Evolutionary conservation across 257 asterid genomes (phyloP), one percentile per base, ranked within the genome.

Genomic region (Solanum sparsipilum): DNA sequence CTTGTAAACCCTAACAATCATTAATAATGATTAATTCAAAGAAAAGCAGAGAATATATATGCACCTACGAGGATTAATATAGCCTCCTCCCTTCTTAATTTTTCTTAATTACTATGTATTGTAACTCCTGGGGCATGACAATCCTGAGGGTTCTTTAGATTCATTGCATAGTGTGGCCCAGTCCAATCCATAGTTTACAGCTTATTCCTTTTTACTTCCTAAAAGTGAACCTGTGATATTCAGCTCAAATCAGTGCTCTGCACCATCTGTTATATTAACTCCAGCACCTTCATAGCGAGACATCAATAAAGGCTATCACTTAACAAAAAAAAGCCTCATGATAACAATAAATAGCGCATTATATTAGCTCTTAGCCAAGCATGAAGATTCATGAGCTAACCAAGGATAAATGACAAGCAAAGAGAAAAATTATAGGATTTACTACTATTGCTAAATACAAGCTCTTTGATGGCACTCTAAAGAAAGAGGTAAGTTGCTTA

Each of bases 401-500:
- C 4, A 20, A 76, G 5, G 46, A 84, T 31, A 23, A 65, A 67
- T 88, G 31, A 9, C 67, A 7, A 65, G 79, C 31, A 81, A 29
- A 2, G 39, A 56, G 41, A 74, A 68, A 86, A 36, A 46, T 41
- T 81, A 81, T 9, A 82, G 70, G 86, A 82, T 82, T n/a, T 29
- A 82, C 41, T 82, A 48, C 20, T 48, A 31, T 9, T 48, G 86
- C 44, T 29, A 82, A 82, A 46, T 48, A 52, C 29, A 48, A 31
- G 70, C n/a, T 16, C 44, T 81, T 81, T 20, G 25, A 21, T 41
- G 38, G 70, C 83, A 71, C 12, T 29, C n/a, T 31, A 83, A 86
- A 68, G 60, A 84, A 32, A 41, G 29, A 82, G 90, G 21, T 78
- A 27, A 65, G 75, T 32, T 56, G 81, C 93, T 52, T 93, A 96